Evolutionary conservation across 768 basidiomycete genomes (phyloP), one percentile per base, ranked within the genome.

Genomic region (Pholiota conissans): DNA sequence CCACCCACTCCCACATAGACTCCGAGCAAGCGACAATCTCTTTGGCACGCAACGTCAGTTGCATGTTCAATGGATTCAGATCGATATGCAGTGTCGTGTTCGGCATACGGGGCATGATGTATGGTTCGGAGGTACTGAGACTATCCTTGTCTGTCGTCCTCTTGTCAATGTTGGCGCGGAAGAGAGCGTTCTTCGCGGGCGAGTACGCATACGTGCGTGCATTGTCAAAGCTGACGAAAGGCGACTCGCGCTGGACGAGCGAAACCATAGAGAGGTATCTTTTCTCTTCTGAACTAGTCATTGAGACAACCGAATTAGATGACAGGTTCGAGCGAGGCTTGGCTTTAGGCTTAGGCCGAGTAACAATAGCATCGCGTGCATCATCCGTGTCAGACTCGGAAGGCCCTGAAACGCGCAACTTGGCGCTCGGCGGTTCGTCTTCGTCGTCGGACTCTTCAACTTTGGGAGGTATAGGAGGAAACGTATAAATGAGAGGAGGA

Each of bases 1-100:
- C 65, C 3, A 90, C 79, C 82, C 84, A 90, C 54, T 88, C 87
- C 90, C 90, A 91, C 88, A 91, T 91, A 28, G 84, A 76, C 69
- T 91, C 90, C 0, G 84, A 77, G 63, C 88, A 90, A 7, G 79
- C 87, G 13, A 90, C 61, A n/a, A 90, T 77, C 66, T 89, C 89
- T 56, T 80, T 77, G 8, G 81, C 80, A 13, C 86, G 78, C 61
- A 84, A 56, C 16, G 79, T 73, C n/a, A 91, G 75, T 69, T 88
- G 87, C 57, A 89, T 68, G 64, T 87, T 86, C 46, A 89, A 69
- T 7, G 80, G 77, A 54, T 79, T 75, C 49, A 84, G 59, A 68
- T 90, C 89, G 29, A 88, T 73, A 39, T 79, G 73, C 61, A 87
- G 69, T 7, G 72, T 77, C 40, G 73, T 65, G 60, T 86, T 85